A percentile compares a stretch with the other conserved stretches of the same genome.
Evolutionary conservation across 495 filamentous ascomycete species (phyloP).

Genomic region (Rusavskia elegans): DNA sequence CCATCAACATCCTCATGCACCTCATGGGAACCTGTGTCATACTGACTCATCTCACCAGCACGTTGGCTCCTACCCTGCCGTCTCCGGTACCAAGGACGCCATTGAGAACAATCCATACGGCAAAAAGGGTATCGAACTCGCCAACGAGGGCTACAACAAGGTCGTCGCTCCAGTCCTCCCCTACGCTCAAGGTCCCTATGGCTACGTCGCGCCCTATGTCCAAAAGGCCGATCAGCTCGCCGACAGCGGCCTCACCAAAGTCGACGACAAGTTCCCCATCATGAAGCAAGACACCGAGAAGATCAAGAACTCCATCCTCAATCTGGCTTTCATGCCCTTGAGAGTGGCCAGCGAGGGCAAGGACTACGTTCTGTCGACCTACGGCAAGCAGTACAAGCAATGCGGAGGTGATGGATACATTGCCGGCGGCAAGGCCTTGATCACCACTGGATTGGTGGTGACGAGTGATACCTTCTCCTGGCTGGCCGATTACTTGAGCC

Average conservation of each 20-base stretch:
- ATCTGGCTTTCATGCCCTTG: slow-evolving; percentile 49
- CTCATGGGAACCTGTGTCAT: too few species aligned
- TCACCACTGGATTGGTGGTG: slow-evolving; percentile 60
- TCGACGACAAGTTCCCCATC: slow-evolving; percentile 69
- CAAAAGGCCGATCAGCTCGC: slow-evolving; percentile 66
- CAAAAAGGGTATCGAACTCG: slow-evolving; percentile 59
- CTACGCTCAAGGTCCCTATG: slow-evolving; percentile 60
- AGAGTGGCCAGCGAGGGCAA: slow-evolving; percentile 51
- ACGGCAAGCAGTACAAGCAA: slow-evolving; percentile 61
- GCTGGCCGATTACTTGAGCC: slow-evolving; percentile 37
- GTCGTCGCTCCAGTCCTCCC: slow-evolving; percentile 60
- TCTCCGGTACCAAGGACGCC: slow-evolving; percentile 60
- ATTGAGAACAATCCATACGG: slow-evolving; percentile 71
- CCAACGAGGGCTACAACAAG: slow-evolving; percentile 48
- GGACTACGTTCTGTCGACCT: slow-evolving; percentile 59
- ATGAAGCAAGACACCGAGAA: slow-evolving; percentile 77
- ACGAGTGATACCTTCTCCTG: slow-evolving; percentile 47
- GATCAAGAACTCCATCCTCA: slow-evolving; percentile 49
- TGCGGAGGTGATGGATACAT: slow-evolving; percentile 51
- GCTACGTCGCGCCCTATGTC: slow-evolving; percentile 68
- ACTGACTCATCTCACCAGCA: slow-evolving; percentile 37
- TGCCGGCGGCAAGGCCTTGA: slow-evolving; percentile 53
- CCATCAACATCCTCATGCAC: not conserved
- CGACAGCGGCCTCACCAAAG: slow-evolving; percentile 51
- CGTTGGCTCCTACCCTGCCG: slow-evolving; percentile 67